Conservation (phyloP, 2,329 filamentous ascomycete species). For the Graphilbum sp. region DNA sequence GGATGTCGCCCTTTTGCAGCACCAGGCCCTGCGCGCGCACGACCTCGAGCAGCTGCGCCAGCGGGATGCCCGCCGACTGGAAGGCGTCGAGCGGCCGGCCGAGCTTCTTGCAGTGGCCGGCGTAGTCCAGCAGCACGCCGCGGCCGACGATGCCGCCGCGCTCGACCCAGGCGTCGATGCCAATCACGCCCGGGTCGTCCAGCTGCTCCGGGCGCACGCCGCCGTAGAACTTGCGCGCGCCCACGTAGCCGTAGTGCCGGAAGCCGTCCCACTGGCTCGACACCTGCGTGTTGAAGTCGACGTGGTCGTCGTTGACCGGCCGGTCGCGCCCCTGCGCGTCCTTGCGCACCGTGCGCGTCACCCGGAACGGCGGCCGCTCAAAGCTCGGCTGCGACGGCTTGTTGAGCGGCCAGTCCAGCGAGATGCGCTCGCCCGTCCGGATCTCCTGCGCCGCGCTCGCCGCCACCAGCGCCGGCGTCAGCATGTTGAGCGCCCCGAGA, state of each 20-base stretch:
- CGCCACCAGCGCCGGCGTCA: slow-evolving; percentile 9
- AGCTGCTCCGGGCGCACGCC: slow-evolving; percentile 4
- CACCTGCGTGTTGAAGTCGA: slow-evolving; percentile 29
- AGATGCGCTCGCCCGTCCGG: slow-evolving; percentile 36
- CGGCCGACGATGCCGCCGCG: slow-evolving; percentile 25
- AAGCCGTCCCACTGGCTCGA: slow-evolving; percentile 34
- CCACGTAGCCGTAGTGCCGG: slow-evolving; percentile 18
- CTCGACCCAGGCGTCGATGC: slow-evolving; percentile 9
- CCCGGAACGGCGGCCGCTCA: slow-evolving; percentile 30
- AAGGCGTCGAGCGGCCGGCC: slow-evolving; percentile 5
- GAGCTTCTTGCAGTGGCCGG: slow-evolving; percentile 5
- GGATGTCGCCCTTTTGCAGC: slow-evolving; percentile 20
- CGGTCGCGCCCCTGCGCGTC: slow-evolving; percentile 6
- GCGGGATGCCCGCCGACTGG: slow-evolving; percentile 9
- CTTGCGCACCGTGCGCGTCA: slow-evolving; percentile 3
- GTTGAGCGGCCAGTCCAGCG: slow-evolving; percentile 43
- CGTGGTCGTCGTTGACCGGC: slow-evolving; percentile 31
- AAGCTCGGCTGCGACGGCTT: slow-evolving; percentile 22
- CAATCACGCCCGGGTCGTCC: slow-evolving; percentile 2
- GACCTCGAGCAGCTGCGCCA: slow-evolving; percentile 17
- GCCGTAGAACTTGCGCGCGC: slow-evolving; percentile 7
- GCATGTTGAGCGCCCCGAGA: slow-evolving; percentile 13
- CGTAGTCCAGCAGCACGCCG: slow-evolving; percentile 29
- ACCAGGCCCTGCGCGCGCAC: slow-evolving; percentile 18
- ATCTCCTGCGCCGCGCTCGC: slow-evolving; percentile 28